These are phyloP conservation scores for Komagataella mondaviorum DNA, from an alignment of 805 yeast genomes.

Conservation along the genomic window DNA sequence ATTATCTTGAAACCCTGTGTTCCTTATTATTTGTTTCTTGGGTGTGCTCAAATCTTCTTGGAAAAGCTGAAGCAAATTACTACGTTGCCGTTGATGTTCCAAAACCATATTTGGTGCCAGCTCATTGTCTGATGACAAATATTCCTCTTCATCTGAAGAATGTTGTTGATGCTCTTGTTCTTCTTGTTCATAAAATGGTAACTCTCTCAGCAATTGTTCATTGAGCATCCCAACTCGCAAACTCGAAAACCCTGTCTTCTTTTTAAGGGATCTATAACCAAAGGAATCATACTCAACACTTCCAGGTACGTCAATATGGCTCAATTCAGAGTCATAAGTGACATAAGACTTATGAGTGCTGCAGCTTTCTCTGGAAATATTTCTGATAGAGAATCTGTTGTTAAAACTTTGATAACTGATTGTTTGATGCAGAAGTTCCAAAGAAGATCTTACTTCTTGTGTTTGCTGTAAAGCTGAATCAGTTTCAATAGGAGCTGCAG, in stretches of 20 bases:
- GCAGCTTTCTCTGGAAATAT: conserved; percentile 21
- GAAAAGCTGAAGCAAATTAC: background rate
- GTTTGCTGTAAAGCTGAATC: background rate
- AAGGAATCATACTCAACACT: conserved; percentile 6
- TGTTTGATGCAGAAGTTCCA: background rate
- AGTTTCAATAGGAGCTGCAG: background rate
- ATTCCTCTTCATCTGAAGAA: background rate
- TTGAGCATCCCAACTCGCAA: conserved; percentile 20
- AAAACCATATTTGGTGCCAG: background rate
- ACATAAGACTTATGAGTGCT: conserved; percentile 36
- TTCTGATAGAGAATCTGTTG: conserved; percentile 12
- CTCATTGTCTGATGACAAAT: background rate
- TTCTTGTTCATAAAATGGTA: background rate
- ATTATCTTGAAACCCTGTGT: background rate
- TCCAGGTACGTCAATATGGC: conserved; percentile 12
- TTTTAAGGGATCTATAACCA: conserved; percentile 21
- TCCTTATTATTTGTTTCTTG: background rate
- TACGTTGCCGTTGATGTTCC: background rate
- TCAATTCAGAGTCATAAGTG: conserved; percentile 46
- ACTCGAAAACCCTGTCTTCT: conserved; percentile 36
- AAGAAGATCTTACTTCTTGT: background rate
- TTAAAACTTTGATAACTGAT: background rate
- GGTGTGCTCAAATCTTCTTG: background rate
- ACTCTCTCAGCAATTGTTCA: background rate
- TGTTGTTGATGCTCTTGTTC: background rate